Conservation (phyloP, 176 grass and related monocot species). For the Cocos nucifera region DNA sequence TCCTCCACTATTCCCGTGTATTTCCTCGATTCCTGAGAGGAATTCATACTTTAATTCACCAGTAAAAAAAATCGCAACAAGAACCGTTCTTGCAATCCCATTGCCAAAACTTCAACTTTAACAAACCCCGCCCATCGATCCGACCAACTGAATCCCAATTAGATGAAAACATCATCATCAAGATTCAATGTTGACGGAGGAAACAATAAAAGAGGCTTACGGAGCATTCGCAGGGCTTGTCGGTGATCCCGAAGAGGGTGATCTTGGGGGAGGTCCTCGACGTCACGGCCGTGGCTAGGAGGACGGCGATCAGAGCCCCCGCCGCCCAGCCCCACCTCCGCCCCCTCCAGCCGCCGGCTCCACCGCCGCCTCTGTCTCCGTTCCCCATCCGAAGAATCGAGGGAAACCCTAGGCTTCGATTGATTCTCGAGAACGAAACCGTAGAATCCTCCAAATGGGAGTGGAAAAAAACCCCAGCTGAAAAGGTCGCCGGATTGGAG, state of each 20-base stretch:
- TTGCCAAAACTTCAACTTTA: too few species aligned
- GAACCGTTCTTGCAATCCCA: too few species aligned
- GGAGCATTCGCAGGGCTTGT: constrained; percentile 36
- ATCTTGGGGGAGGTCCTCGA: constrained; percentile 37
- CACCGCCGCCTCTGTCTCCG: background rate
- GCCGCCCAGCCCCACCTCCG: constrained; percentile 23
- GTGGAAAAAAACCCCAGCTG: too few species aligned
- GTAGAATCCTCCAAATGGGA: too few species aligned
- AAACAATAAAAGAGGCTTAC: constrained; percentile 15
- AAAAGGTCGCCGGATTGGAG: too few species aligned
- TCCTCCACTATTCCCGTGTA: constrained; percentile 90
- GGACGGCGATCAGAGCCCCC: constrained; percentile 41
- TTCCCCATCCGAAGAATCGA: too few species aligned
- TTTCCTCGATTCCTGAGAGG: constrained; percentile 36
- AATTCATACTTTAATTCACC: constrained; percentile 6
- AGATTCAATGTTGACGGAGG: too few species aligned
- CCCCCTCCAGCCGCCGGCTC: background rate
- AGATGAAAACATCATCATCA: too few species aligned
- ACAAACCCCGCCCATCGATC: too few species aligned
- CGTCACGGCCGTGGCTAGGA: constrained; percentile 42
- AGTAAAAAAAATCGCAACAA: background rate
- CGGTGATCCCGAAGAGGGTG: constrained; percentile 11
- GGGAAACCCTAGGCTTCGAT: too few species aligned
- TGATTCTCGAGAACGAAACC: too few species aligned
- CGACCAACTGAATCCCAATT: background rate